These are phyloP conservation scores for Orbilia javanica DNA, from an alignment of 2,329 filamentous ascomycete species.

Conservation along the genomic window DNA sequence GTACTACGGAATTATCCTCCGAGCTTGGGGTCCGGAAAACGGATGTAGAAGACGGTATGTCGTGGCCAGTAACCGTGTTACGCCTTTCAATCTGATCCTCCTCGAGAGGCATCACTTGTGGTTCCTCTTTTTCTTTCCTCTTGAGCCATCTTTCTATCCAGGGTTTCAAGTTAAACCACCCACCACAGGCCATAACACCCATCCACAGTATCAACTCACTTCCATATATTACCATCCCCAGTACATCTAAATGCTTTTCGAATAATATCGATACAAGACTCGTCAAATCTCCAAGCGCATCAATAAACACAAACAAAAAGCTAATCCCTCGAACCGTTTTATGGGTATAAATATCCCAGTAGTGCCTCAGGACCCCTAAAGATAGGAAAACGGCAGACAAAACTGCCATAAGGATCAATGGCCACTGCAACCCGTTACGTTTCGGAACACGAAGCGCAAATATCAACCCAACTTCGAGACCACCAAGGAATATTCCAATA, in stretches of 20 bases:
- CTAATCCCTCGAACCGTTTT: conserved; percentile 78
- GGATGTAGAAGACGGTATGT: conserved; percentile 73
- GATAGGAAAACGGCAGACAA: conserved; percentile 75
- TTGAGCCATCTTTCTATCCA: conserved; percentile 68
- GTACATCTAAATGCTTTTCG: conserved; percentile 71
- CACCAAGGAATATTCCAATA: conserved; percentile 72
- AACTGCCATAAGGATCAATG: conserved; percentile 75
- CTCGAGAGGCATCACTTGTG: conserved; percentile 3
- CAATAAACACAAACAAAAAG: conserved; percentile 78
- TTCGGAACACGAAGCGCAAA: conserved; percentile 70
- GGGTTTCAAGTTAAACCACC: conserved; percentile 74
- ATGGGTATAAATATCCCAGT: conserved; percentile 77
- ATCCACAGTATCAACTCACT: conserved; percentile 76
- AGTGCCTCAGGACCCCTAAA: conserved; percentile 76
- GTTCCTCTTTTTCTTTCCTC: conserved; percentile 55
- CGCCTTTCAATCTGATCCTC: conserved; percentile 27
- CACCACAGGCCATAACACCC: conserved; percentile 75
- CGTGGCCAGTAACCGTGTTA: conserved; percentile 66
- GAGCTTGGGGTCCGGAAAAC: conserved; percentile 72
- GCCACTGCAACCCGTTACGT: conserved; percentile 70
- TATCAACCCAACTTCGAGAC: conserved; percentile 73
- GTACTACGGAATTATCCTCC: conserved; percentile 1
- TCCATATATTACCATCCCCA: conserved; percentile 77
- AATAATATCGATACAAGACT: conserved; percentile 76
- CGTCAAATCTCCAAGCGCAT: conserved; percentile 77